Base-by-base conservation (phyloP, 192 early-diverging fungal genomes). In the Coemansia sp. region DNA sequence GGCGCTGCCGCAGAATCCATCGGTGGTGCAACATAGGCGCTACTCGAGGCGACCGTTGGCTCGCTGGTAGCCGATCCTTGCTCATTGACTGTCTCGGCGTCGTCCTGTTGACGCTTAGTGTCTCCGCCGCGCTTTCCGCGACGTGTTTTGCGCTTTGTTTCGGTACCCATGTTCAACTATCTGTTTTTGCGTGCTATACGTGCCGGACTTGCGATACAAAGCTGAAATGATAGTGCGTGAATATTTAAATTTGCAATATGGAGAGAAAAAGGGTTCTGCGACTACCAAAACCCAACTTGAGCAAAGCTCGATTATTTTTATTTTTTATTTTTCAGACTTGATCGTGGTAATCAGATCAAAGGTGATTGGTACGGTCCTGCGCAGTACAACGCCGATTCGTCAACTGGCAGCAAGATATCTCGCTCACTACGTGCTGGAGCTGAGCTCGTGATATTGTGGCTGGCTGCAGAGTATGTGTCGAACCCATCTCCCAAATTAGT, bases 41-140 rank as follows among this genome's bases (percentile, higher is more conserved):
- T 46, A n/a, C 27, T 58, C 7, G 36, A 40, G 39, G 53, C 9
- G 0, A 43, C 52, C 40, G 18, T 20, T 5, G 53, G 39, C 16
- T 3, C 53, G 15, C 41, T 29, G 1, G 11, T 18, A 3, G 63
- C 20, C 3, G 27, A 10, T 27, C 29, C 43, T 15, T 46, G 40
- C 20, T n/a, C 43, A 15, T 29, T 8, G 16, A 15, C 31, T 13
- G 9, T 39, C 40, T 60, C 31, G 24, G 67, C 5, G 52, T 47
- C 57, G 40, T 64, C 47, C 52, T 53, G 50, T 43, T 55, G 46
- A 27, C 62, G 62, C 62, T 71, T 71, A 39, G 47, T 13, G 22
- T 71, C 69, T n/a, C 69, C 69, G 11, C 69, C 69, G 69, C 69
- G 69, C 62, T 65, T 71, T 64, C 69, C 69, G 62, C 69, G 69